Conservation (phyloP, 2,329 filamentous ascomycete genomes). For the Neonectria neomacrospora region DNA sequence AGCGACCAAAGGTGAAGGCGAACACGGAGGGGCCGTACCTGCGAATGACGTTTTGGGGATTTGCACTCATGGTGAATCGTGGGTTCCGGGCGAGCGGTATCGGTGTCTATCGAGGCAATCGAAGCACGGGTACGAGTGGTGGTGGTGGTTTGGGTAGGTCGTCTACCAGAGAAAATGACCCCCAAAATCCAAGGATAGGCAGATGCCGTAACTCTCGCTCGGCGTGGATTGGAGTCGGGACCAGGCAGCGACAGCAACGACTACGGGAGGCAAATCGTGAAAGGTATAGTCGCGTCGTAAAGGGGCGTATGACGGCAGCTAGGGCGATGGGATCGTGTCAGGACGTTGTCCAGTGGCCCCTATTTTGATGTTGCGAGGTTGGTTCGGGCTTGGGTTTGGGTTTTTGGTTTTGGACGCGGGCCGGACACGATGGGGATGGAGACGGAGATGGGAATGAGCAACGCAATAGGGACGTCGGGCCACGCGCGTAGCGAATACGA, state of each 20-base stretch:
- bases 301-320: slow-evolving; percentile 11
- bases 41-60: slow-evolving; percentile 69
- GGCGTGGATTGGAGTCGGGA: slow-evolving; percentile 13
- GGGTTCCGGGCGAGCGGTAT: slow-evolving; percentile 25
- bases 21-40: slow-evolving; percentile 61
- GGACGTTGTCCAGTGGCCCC: slow-evolving; percentile 26
- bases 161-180: slow-evolving; percentile 16
- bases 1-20: slow-evolving; percentile 21
- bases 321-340: slow-evolving; percentile 13
- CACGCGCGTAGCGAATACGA: slow-evolving; percentile 38
- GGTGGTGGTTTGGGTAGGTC: slow-evolving; percentile 8
- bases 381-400: slow-evolving; percentile 1
- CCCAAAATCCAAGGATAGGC: slow-evolving; percentile 13
- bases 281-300: slow-evolving; percentile 10
- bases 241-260: slow-evolving; percentile 5
- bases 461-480: slow-evolving; percentile 27
- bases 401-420: neutral
- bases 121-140: slow-evolving; percentile 18
- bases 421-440: slow-evolving; percentile 1
- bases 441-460: slow-evolving; percentile 20
- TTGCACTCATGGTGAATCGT: slow-evolving; percentile 56
- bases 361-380: slow-evolving; percentile 23
- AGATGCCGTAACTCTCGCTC: slow-evolving; percentile 23
- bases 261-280: slow-evolving; percentile 14
- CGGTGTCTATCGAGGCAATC: slow-evolving; percentile 18